phyloP scores from a whole-genome alignment of 352 stramenopile species.

The Phytophthora sp. region DNA sequence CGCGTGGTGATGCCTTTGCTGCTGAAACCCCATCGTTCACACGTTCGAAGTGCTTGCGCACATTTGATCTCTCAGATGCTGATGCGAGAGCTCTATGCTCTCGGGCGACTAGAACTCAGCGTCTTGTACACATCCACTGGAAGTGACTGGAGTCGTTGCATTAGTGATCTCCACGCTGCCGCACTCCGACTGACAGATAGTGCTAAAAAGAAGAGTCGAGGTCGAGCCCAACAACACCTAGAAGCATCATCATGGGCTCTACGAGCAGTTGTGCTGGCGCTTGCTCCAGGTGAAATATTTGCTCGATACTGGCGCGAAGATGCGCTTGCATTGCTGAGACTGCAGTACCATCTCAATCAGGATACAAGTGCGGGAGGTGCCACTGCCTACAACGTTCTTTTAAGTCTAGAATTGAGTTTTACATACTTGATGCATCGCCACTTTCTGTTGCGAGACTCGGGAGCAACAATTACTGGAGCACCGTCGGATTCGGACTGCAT shows the following conservation, averaged over 20 bases:
- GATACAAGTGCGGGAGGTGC: constrained; percentile 34
- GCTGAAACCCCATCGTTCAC: constrained; percentile 57
- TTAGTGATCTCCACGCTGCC: constrained; percentile 65
- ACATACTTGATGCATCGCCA: constrained; percentile 54
- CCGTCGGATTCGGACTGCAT: constrained; percentile 69
- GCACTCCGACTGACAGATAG: constrained; percentile 48
- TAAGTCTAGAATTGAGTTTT: constrained; percentile 34
- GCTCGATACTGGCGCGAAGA: constrained; percentile 79
- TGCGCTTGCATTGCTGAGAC: constrained; percentile 48
- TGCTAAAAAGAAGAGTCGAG: constrained; percentile 35
- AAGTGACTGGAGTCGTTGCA: constrained; percentile 63
- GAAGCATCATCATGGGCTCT: constrained; percentile 52
- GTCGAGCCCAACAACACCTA: constrained; percentile 53
- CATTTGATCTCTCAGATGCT: constrained; percentile 50
- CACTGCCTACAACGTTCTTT: constrained; percentile 23
- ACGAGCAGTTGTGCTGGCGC: constrained; percentile 49
- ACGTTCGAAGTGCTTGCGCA: constrained; percentile 47
- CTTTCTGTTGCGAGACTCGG: constrained; percentile 44
- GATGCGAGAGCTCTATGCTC: constrained; percentile 38
- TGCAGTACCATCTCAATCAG: constrained; percentile 79
- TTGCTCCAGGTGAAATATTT: constrained; percentile 71
- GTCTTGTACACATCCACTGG: constrained; percentile 28
- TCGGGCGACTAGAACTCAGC: constrained; percentile 28
- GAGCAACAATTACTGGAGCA: constrained; percentile 1
- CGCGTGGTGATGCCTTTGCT: constrained; percentile 52